These are phyloP conservation scores for Mycena latifolia DNA, from an alignment of 768 basidiomycete genomes.

Conservation along the genomic window DNA sequence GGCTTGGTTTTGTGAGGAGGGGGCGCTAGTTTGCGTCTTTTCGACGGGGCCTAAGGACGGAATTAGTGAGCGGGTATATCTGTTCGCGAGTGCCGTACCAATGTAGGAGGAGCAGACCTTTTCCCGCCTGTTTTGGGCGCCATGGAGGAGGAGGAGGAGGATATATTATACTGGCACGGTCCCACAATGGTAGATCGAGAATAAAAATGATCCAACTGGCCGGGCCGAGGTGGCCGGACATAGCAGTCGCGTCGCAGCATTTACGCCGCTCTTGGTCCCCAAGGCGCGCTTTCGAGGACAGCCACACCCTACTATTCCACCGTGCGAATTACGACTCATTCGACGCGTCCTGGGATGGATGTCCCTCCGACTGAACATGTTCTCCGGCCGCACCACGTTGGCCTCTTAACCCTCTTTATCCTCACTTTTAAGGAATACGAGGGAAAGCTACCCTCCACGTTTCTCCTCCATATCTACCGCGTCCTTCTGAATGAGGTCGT, in stretches of 20 bases:
- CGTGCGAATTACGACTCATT: no score
- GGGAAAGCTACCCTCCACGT: constrained; percentile 66
- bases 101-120: constrained; percentile 25
- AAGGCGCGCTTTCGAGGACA: no score
- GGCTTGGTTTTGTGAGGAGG: constrained; percentile 38
- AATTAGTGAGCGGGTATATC: neutral
- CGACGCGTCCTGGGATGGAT: constrained; percentile 41
- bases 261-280: no score
- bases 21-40: constrained; percentile 71
- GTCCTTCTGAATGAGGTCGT: constrained; percentile 77
- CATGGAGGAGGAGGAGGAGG: constrained; percentile 2
- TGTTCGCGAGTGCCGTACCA: constrained; percentile 5
- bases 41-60: constrained; percentile 57
- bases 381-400: constrained; percentile 83
- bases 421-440: constrained; percentile 72
- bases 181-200: no score
- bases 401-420: constrained; percentile 72
- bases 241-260: no score
- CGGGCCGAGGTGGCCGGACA: no score
- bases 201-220: no score
- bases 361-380: constrained; percentile 75
- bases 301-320: no score
- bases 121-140: constrained; percentile 29
- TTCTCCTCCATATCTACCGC: constrained; percentile 74
- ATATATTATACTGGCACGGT: no score